Evolutionary conservation across 768 basidiomycete species (phyloP).

Genomic region (Lentinula raphanica): DNA sequence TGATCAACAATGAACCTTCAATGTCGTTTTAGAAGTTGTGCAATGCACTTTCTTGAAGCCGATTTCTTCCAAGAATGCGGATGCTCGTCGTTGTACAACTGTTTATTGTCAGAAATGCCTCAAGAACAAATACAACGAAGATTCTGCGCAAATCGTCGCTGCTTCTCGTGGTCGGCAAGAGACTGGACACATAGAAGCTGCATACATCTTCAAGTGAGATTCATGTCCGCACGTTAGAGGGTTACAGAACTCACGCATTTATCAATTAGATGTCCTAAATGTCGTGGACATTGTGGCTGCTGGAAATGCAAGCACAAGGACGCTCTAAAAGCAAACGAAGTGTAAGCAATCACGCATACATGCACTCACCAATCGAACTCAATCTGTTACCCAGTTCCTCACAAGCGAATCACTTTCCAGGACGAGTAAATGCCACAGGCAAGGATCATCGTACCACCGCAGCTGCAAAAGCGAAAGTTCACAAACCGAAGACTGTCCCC

Average conservation of each 20-base stretch:
- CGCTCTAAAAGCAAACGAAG: conserved; percentile 31
- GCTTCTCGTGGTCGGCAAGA: conserved; percentile 13
- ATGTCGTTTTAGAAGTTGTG: conserved; percentile 21
- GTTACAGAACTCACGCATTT: neutral
- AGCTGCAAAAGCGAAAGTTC: neutral
- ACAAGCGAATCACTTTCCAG: neutral
- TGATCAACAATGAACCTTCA: neutral
- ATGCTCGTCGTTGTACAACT: conserved; percentile 42
- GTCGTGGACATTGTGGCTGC: conserved; percentile 65
- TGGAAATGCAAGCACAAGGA: conserved; percentile 56
- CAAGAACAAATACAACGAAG: conserved; percentile 60
- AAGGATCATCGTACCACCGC: neutral
- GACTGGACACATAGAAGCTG: conserved; percentile 19
- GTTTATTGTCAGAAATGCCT: conserved; percentile 66
- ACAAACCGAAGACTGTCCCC: conserved; percentile 34
- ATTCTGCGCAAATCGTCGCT: conserved; percentile 36
- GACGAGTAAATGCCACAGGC: neutral
- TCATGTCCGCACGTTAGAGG: neutral
- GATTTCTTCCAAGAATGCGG: conserved; percentile 13
- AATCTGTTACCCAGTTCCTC: neutral
- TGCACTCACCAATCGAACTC: neutral
- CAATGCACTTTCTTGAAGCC: conserved; percentile 31
- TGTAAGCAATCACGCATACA: neutral
- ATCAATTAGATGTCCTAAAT: conserved; percentile 58
- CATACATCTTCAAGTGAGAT: conserved; percentile 51